These are phyloP conservation scores for Heracleum sosnowskyi DNA, from an alignment of 129 eudicot genomes.

Conservation along the genomic window DNA sequence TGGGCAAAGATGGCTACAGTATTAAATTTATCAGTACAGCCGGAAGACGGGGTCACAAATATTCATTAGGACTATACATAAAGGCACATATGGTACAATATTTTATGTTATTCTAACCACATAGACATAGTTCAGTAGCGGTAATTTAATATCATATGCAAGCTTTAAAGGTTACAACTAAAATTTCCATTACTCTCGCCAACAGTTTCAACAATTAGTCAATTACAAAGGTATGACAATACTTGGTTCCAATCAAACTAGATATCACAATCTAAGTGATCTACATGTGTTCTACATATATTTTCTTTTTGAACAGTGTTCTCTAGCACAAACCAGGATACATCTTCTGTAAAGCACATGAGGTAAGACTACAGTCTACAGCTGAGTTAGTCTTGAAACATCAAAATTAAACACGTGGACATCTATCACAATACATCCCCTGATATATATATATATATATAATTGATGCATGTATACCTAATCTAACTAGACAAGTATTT, in stretches of 20 bases:
- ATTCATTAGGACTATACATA: background rate
- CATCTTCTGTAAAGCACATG: background rate
- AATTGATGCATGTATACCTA: background rate
- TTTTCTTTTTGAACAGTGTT: no score
- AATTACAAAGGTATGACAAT: background rate
- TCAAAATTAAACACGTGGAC: background rate
- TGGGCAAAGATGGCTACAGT: background rate
- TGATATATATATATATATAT: no score
- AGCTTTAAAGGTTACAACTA: background rate
- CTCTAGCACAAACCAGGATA: background rate
- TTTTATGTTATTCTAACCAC: background rate
- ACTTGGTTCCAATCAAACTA: background rate
- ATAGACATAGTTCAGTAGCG: background rate
- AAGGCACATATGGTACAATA: background rate
- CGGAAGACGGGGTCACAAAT: background rate
- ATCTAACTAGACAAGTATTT: background rate
- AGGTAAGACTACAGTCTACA: background rate
- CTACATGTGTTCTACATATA: background rate
- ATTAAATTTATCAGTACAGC: background rate
- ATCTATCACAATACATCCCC: background rate
- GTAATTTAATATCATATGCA: background rate
- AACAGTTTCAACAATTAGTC: no score
- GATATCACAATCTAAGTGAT: background rate
- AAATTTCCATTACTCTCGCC: background rate
- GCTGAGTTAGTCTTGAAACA: background rate